Base-by-base conservation (phyloP, 768 basidiomycete genomes). In the Mycena maculata region DNA sequence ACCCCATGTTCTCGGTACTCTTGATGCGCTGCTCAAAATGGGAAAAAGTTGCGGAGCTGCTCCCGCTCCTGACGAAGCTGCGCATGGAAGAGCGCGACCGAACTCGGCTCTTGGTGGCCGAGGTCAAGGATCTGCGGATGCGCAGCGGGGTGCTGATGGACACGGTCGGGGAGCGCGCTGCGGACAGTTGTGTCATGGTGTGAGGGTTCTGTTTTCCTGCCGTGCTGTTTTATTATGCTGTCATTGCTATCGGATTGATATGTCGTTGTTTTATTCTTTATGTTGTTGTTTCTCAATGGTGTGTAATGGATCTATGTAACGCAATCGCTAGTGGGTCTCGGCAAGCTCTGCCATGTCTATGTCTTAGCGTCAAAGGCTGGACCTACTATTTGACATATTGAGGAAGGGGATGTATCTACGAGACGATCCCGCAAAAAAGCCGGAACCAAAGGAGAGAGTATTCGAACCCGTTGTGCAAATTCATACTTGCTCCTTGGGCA, bases 71-170 rank as follows among this genome's bases (percentile, higher is more conserved):
- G 67, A 79, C 79, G 41, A 77, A 75, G 41, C 70, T 86, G 38
- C 76, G 87, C 25, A 73, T 76, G 54, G 80, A 87, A 73, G 87
- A 88, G 68, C 71, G 77, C 55, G 78, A 77, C 67, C 77, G 79
- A 49, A 74, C 79, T 62, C 73, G 69, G 50, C 75, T 74, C 63
- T 63, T 88, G 73, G 74, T 80, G 69, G 72, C 72, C 30, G 86
- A 88, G 70, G 81, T 87, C 47, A 82, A 85, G 73, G 88, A 87
- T 65, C 69, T 88, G 70, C 76, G 84, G 60, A 78, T 82, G 67
- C 77, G 85, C 62, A 85, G 79, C 54, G 77, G 75, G 31, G 73
- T 87, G 22, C 71, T 87, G 71, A 80, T 78, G 77, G 86, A 76
- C 68, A 74, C 67, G 53, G 59, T 63, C 13, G 50, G 3, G 20